A percentile compares a stretch with the other conserved stretches of the same genome.
These are phyloP conservation scores for Fraxinus anomala DNA, from an alignment of 257 asterid genomes.

Conservation along the genomic window DNA sequence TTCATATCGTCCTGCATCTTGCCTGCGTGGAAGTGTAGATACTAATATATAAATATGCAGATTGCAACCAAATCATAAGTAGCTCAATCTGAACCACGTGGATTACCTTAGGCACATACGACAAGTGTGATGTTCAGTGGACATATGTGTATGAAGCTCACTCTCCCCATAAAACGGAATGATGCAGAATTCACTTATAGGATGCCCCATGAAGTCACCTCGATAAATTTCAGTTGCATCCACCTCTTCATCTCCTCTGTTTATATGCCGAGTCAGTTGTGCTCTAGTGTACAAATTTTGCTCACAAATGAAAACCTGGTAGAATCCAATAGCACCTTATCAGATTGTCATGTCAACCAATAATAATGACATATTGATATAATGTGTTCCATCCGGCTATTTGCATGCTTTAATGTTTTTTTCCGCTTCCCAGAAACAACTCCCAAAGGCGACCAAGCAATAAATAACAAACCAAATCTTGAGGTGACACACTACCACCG, in stretches of 20 bases:
- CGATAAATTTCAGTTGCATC: constrained; percentile 97
- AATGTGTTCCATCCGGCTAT: no score
- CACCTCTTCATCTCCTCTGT: constrained; percentile 89
- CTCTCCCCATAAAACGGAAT: constrained; percentile 91
- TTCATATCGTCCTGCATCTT: constrained; percentile 86
- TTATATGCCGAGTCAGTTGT: constrained; percentile 74
- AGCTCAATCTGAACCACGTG: constrained; percentile 5
- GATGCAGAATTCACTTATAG: constrained; percentile 78
- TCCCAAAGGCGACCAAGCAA: no score
- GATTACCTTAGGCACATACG: constrained; percentile 85
- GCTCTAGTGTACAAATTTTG: constrained; percentile 83
- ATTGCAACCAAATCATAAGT: constrained; percentile 8
- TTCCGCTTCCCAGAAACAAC: no score
- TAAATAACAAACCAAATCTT: no score
- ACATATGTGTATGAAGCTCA: constrained; percentile 85
- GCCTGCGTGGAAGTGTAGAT: constrained; percentile 52
- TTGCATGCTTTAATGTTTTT: no score
- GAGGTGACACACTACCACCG: no score
- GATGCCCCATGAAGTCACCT: constrained; percentile 95
- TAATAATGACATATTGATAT: no score
- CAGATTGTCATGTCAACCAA: constrained; percentile 14
- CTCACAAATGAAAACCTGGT: constrained; percentile 88
- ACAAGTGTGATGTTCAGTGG: constrained; percentile 89
- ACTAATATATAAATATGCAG: constrained; percentile 4
- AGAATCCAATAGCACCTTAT: constrained; percentile 23